These are phyloP conservation scores for Bipolaris gigantea DNA, from an alignment of 2,329 filamentous ascomycete species.

Conservation along the genomic window DNA sequence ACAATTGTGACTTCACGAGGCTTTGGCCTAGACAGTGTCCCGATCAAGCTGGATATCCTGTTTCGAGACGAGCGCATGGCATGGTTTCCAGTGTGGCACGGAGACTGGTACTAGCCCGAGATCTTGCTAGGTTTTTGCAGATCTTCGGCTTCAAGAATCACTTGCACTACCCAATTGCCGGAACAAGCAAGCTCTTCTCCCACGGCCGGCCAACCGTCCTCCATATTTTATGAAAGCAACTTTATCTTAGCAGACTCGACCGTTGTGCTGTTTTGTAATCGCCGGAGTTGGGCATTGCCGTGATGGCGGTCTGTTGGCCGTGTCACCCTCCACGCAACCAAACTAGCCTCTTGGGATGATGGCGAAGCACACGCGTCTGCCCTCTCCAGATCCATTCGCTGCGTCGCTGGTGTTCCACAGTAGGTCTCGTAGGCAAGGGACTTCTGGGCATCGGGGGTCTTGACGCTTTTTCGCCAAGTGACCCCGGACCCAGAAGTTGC, in stretches of 20 bases:
- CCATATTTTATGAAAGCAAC: not conserved
- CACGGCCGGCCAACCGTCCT: constrained; percentile 1
- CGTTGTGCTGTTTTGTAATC: constrained; percentile 1
- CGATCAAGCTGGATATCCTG: constrained; percentile 1
- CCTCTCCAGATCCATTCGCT: not conserved
- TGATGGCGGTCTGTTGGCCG: constrained; percentile 5
- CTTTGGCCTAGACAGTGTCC: constrained; percentile 4
- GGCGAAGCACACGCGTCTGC: not conserved
- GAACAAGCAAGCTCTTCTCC: constrained; percentile 5
- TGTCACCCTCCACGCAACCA: constrained; percentile 2
- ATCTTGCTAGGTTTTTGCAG: constrained; percentile 12
- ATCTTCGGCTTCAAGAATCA: constrained; percentile 11
- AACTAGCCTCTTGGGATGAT: constrained; percentile 2
- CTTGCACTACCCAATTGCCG: constrained; percentile 7
- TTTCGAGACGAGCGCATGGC: constrained; percentile 15
- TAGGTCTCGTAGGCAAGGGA: constrained; percentile 5
- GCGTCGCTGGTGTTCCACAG: constrained; percentile 7
- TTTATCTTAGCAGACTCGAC: not conserved
- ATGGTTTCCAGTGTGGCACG: constrained; percentile 5
- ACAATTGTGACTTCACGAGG: constrained; percentile 8
- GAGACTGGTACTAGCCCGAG: constrained; percentile 10
- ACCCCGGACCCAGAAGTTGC: constrained; percentile 4
- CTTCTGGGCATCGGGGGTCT: not conserved
- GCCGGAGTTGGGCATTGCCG: not conserved
- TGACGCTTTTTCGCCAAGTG: not conserved